phyloP scores from a whole-genome alignment of 257 asterid genomes.

The Gardenia jasminoides region DNA sequence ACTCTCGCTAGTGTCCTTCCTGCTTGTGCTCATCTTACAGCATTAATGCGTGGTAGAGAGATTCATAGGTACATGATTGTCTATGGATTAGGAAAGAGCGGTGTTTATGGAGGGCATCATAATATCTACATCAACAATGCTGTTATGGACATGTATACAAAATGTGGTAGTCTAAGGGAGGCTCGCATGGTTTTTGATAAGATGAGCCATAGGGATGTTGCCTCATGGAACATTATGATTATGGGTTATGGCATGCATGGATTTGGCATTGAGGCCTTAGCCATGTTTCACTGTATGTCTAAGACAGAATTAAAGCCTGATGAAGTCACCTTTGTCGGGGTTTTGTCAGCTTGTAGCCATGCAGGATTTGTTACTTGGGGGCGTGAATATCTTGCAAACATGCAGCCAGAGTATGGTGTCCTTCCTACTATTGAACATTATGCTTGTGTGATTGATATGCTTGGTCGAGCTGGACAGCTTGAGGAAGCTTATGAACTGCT shows the following conservation, averaged over 20 bases:
- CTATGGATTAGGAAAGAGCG: conserved; percentile 39
- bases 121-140: conserved; percentile 38
- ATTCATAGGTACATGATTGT: conserved; percentile 60
- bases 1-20: conserved; percentile 73
- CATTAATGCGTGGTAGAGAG: conserved; percentile 72
- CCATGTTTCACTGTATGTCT: conserved; percentile 56
- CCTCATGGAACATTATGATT: conserved; percentile 89
- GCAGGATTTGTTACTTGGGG: conserved; percentile 64
- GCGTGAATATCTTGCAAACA: conserved; percentile 51
- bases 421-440: conserved; percentile 66
- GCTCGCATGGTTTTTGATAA: conserved; percentile 54
- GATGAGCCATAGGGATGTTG: conserved; percentile 54
- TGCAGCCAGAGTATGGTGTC: conserved; percentile 54
- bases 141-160: conserved; percentile 86
- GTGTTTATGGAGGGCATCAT: conserved; percentile 12
- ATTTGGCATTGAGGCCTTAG: conserved; percentile 60
- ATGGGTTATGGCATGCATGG: conserved; percentile 90
- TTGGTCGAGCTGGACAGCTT: conserved; percentile 77
- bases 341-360: conserved; percentile 79
- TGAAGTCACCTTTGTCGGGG: conserved; percentile 70
- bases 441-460: conserved; percentile 80
- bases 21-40: conserved; percentile 64
- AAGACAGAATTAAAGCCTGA: conserved; percentile 59
- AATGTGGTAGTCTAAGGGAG: conserved; percentile 78
- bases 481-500: conserved; percentile 64